A percentile compares a stretch with the other conserved stretches of the same genome.
These are phyloP conservation scores for Phytophthora syringae DNA, from an alignment of 352 stramenopile genomes.

Conservation along the genomic window DNA sequence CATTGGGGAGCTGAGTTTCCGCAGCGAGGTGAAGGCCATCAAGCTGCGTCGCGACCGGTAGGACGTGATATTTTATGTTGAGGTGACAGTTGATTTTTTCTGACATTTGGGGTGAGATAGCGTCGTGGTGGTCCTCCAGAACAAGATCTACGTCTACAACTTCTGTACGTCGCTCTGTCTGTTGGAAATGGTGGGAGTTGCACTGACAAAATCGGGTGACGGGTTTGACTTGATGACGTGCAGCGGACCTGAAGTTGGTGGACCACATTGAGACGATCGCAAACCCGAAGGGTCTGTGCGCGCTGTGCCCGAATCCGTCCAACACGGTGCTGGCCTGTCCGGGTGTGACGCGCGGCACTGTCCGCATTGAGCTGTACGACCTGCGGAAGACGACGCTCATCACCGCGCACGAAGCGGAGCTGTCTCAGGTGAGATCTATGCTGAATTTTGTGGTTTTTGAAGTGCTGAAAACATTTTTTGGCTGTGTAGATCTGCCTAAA, in stretches of 20 bases:
- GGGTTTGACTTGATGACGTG: background rate
- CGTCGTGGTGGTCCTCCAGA: constrained; percentile 96
- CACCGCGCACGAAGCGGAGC: constrained; percentile 95
- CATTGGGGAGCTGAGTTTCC: constrained; percentile 98
- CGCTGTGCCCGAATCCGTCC: constrained; percentile 92
- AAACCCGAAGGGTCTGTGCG: constrained; percentile 96
- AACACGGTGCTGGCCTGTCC: constrained; percentile 97
- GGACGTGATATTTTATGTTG: background rate
- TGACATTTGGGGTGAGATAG: constrained; percentile 39
- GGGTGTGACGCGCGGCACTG: constrained; percentile 86
- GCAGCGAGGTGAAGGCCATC: constrained; percentile 96
- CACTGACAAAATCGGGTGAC: constrained; percentile 11
- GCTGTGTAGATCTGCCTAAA: constrained; percentile 93
- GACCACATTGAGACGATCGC: constrained; percentile 99
- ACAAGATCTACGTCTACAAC: constrained; percentile 99
- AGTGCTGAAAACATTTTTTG: too few species aligned
- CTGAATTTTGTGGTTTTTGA: too few species aligned
- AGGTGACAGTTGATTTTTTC: background rate
- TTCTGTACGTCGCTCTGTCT: constrained; percentile 78
- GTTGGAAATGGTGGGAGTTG: background rate
- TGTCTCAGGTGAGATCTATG: constrained; percentile 68
- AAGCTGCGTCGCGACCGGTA: constrained; percentile 95
- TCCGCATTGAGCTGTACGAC: constrained; percentile 99
- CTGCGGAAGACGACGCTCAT: constrained; percentile 95
- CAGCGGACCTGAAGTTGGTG: constrained; percentile 95